Base-by-base conservation (phyloP, 768 basidiomycete species). In the Butyriboletus loyo region DNA sequence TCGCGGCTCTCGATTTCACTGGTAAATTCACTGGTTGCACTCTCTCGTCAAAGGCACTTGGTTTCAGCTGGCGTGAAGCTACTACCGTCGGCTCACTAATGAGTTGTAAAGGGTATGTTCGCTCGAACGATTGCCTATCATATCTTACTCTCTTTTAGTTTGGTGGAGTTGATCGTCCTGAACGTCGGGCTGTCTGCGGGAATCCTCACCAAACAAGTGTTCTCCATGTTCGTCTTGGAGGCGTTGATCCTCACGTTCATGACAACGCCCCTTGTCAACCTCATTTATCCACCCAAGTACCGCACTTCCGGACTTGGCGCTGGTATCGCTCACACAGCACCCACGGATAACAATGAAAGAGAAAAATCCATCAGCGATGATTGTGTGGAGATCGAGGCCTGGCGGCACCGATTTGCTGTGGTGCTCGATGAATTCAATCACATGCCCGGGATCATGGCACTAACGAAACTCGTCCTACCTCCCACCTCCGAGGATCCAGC, bases 161-260 rank as follows among this genome's bases (percentile, higher is more conserved):
- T 97, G 5, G 91, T 98, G 10, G 95, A 97, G 62, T 75, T 98
- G 41, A 97, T 98, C 62, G 96, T 98, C 11, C 85, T 98, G 56
- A 99, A 98, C 59, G 92, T 98, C 57, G 95, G 96, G 2, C 73
- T 95, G 13, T 74, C 78, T 2, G 92, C 90, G 6, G 79, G 80
- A 0, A 94, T 96, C 56, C 76, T 98, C 42, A 79, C 83, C 1
- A 76, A 75, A 73, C 77, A 80, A 15, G 87, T 97, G 13, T 96
- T 98, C 74, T 90, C 92, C 1, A 98, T 97, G 92, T 95, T 98
- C 61, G 95, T 98, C 24, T 73, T 98, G 24, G 87, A 89, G 61
- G 86, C 90, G 0, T 72, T 94, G 45, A 66, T 88, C 22, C 75
- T 97, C 45, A 96, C 95, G 0, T 92, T 89, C 72, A 81, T 91